phyloP scores from a whole-genome alignment of 2,329 filamentous ascomycete species.

The Colletotrichum truncatum region DNA sequence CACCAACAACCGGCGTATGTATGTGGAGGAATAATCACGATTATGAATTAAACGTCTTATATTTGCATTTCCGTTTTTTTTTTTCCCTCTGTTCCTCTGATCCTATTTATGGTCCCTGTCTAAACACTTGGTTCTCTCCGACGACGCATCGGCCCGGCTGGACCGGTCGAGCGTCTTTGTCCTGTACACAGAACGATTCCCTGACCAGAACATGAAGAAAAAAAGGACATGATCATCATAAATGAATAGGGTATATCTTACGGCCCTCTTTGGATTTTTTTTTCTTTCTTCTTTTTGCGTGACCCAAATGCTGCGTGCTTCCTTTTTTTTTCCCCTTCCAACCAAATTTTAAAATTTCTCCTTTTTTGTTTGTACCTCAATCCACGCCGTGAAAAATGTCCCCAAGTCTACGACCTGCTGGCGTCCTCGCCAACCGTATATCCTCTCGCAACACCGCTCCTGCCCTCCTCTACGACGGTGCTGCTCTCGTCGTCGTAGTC shows the following conservation, averaged over 20 bases:
- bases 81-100: background rate
- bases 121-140: background rate
- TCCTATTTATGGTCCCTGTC: background rate
- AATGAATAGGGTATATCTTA: constrained; percentile 2
- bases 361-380: background rate
- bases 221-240: background rate
- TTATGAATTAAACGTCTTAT: constrained; percentile 17
- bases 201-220: background rate
- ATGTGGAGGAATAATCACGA: background rate
- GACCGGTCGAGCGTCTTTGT: constrained; percentile 1
- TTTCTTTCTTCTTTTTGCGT: no score
- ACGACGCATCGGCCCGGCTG: background rate
- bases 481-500: constrained; percentile 77
- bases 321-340: no score
- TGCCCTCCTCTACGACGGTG: constrained; percentile 81
- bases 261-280: background rate
- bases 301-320: background rate
- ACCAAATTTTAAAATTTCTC: no score
- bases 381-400: background rate
- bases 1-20: background rate
- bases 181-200: background rate
- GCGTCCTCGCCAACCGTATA: constrained; percentile 77
- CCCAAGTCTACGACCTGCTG: background rate
- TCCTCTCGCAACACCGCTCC: constrained; percentile 87
- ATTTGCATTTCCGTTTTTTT: background rate